phyloP scores from a whole-genome alignment of 352 stramenopile species.

The Pythium guiyangense region DNA sequence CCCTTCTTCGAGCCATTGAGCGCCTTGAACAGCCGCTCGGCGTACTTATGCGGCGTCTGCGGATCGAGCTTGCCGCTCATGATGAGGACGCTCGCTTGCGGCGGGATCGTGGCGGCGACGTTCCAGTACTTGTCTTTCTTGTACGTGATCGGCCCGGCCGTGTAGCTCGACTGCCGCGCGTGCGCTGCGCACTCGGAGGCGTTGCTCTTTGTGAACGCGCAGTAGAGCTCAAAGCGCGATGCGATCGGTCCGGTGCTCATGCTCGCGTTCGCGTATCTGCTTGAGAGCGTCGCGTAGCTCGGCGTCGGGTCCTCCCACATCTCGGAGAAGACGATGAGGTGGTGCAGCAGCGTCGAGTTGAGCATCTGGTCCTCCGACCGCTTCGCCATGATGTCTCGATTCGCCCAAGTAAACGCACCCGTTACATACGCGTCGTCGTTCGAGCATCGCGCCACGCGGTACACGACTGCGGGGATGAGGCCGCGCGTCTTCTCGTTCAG shows the following conservation, averaged over 20 bases:
- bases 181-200: constrained; percentile 17
- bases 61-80: constrained; percentile 47
- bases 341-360: constrained; percentile 36
- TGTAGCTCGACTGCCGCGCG: constrained; percentile 13
- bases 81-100: constrained; percentile 35
- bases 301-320: no score
- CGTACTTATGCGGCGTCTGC: constrained; percentile 49
- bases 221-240: constrained; percentile 22
- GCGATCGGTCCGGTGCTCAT: constrained; percentile 22
- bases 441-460: constrained; percentile 34
- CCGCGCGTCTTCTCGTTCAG: no score
- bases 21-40: constrained; percentile 23
- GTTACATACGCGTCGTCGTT: not conserved
- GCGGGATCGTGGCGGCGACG: constrained; percentile 27
- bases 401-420: no score
- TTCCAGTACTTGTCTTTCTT: constrained; percentile 48
- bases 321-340: constrained; percentile 49
- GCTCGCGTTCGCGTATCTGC: constrained; percentile 22
- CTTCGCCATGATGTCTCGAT: not conserved
- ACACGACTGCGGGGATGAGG: constrained; percentile 31
- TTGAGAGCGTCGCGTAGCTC: constrained; percentile 12
- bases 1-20: no score
- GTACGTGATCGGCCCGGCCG: constrained; percentile 23
- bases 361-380: no score
- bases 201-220: constrained; percentile 40